phyloP scores from a whole-genome alignment of 192 early-diverging fungal genomes.

The Thamnidium elegans region DNA sequence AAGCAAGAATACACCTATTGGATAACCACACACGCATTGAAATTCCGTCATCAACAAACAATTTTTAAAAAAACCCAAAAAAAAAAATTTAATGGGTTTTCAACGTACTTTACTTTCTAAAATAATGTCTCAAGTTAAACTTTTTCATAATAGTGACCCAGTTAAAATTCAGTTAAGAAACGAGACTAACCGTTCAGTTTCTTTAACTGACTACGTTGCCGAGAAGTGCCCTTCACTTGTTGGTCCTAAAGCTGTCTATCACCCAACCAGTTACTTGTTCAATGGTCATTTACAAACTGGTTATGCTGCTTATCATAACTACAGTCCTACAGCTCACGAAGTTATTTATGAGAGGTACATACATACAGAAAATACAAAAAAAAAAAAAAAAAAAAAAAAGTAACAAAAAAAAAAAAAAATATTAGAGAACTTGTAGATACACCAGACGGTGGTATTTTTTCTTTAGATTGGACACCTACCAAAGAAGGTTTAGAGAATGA shows the following conservation, averaged over 20 bases:
- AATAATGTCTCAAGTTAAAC: constrained; percentile 17
- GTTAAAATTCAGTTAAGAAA: constrained; percentile 10
- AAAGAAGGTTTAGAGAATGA: constrained; percentile 50
- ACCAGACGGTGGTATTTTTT: constrained; percentile 82
- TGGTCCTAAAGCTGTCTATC: constrained; percentile 53
- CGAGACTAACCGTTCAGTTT: not conserved
- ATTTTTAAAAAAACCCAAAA: no score
- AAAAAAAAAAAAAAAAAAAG: not conserved
- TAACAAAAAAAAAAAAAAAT: constrained; percentile 13
- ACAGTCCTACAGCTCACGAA: constrained; percentile 33
- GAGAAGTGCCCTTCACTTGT: constrained; percentile 55
- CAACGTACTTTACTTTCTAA: not conserved
- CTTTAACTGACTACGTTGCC: constrained; percentile 33
- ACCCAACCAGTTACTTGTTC: constrained; percentile 69
- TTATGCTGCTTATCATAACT: constrained; percentile 50
- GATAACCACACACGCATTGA: no score
- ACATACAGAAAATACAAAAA: constrained; percentile 4
- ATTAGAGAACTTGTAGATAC: constrained; percentile 51
- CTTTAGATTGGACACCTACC: constrained; percentile 85
- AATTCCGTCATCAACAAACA: no score
- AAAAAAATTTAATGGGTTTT: no score
- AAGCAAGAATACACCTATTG: no score
- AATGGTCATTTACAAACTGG: constrained; percentile 82
- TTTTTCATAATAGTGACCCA: constrained; percentile 13
- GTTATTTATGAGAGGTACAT: constrained; percentile 63